Evolutionary conservation across 441 rosid species (phyloP), one percentile per base, ranked within the genome.

Genomic region (Eutrema salsugineum): DNA sequence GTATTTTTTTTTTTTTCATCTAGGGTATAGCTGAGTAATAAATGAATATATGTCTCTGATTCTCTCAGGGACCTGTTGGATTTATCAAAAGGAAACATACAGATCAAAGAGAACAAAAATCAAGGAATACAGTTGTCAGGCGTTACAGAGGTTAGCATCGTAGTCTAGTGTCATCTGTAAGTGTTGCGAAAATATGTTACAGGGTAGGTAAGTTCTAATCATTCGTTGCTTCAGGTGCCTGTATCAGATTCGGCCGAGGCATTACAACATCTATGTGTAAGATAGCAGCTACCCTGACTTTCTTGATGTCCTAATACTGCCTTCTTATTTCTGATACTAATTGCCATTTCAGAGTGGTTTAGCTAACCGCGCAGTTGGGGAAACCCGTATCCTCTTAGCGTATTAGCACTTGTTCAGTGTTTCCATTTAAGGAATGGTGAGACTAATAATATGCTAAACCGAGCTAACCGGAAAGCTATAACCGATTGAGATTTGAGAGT

Each of bases 351-450:
- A 94, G 98, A 77, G 68, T 19, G 98, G 98, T 54, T 83, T 88
- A 76, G 81, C 83, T 51, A 94, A 89, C 72, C 88, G 94, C 77
- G 89, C 94, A 46, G 90, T 89, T 71, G 98, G 94, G 60, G 98
- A 94, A 84, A 91, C 97, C 63, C 91, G 98, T 88, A 91, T 91
- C 93, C 88, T 77, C 81, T 55, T 30, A 35, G 40, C 50, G n/a
- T 65, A 44, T 51, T 38, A 53, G 48, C 73, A 61, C 17, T 51
- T n/a, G 49, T 16, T 39, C 50, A 50, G 22, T 69, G 59, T 30
- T 44, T 28, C 60, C 36, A 38, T 28, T 28, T 49, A 50, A 54
- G 27, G 47, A 61, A 65, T 42, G 11, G 22, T 67, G 53, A 30
- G n/a, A 59, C 8, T 5, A 15, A 20, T 48, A 40, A 28, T 68